A percentile compares a stretch with the other conserved stretches of the same genome.
phyloP scores from a whole-genome alignment of 768 basidiomycete species.

The Clitopilus hobsonii region DNA sequence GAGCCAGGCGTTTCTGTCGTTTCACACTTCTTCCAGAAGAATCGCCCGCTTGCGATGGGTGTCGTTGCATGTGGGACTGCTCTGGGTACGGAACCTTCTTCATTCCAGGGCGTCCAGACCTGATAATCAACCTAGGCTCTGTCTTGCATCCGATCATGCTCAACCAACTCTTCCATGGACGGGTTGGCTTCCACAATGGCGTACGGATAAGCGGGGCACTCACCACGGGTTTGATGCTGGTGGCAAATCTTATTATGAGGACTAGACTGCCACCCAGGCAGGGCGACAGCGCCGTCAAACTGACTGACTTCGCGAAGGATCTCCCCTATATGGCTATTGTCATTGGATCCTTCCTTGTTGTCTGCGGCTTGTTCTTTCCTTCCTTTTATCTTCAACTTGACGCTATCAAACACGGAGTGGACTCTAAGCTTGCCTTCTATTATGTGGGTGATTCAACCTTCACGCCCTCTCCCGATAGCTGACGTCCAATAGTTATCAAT shows the following conservation, averaged over 20 bases:
- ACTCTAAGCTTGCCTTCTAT: background rate
- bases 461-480: too few relatives aligned
- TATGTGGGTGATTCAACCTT: background rate
- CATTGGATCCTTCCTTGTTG: slow-evolving; percentile 14
- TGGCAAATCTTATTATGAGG: slow-evolving; percentile 28
- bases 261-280: slow-evolving; percentile 30
- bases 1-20: slow-evolving; percentile 29
- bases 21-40: slow-evolving; percentile 38
- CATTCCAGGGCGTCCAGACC: background rate
- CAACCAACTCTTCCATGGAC: slow-evolving; percentile 37
- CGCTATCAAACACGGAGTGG: slow-evolving; percentile 37
- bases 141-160: slow-evolving; percentile 54
- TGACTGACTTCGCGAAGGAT: slow-evolving; percentile 24
- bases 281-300: slow-evolving; percentile 14
- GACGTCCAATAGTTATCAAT: slow-evolving; percentile 30
- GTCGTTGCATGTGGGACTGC: slow-evolving; percentile 38
- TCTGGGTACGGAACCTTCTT: slow-evolving; percentile 5
- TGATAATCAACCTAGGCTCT: slow-evolving; percentile 29
- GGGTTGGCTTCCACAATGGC: slow-evolving; percentile 33
- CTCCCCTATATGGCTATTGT: slow-evolving; percentile 18
- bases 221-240: slow-evolving; percentile 25
- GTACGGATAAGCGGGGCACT: slow-evolving; percentile 34
- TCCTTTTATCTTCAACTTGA: slow-evolving; percentile 50
- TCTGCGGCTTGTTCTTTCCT: slow-evolving; percentile 37
- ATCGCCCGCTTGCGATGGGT: slow-evolving; percentile 40